These are phyloP conservation scores for Pseudonitzschia delicatissima DNA, from an alignment of 108 stramenopile species.

Conservation along the genomic window DNA sequence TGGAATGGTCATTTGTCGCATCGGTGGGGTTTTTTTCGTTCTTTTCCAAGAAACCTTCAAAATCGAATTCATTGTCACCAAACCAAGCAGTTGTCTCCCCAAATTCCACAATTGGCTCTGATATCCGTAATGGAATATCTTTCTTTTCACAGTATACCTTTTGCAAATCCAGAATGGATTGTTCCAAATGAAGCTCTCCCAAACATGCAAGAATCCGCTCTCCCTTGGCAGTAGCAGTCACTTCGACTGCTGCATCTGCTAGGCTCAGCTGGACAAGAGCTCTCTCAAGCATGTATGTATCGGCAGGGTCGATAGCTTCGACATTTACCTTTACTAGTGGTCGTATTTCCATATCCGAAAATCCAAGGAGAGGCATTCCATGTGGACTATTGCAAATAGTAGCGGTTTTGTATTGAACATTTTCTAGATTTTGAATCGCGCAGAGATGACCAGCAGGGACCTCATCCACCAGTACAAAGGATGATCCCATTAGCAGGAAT, in stretches of 20 bases:
- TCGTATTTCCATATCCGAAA: slow-evolving; percentile 59
- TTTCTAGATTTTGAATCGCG: slow-evolving; percentile 82
- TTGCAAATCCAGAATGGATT: slow-evolving; percentile 78
- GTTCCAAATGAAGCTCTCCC: slow-evolving; percentile 87
- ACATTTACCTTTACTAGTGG: slow-evolving; percentile 90
- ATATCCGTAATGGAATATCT: slow-evolving; percentile 67
- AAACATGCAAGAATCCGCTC: slow-evolving; percentile 80
- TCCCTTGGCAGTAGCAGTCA: slow-evolving; percentile 81
- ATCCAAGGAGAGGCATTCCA: slow-evolving; percentile 73
- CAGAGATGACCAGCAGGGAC: slow-evolving; percentile 89
- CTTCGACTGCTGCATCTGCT: slow-evolving; percentile 84
- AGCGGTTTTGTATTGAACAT: slow-evolving; percentile 75
- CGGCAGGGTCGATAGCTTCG: slow-evolving; percentile 66
- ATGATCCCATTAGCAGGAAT: slow-evolving; percentile 87
- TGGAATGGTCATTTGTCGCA: slow-evolving; percentile 75
- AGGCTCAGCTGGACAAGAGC: slow-evolving; percentile 71
- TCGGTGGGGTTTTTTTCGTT: slow-evolving; percentile 37
- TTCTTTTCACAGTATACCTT: slow-evolving; percentile 61
- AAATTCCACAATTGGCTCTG: slow-evolving; percentile 86
- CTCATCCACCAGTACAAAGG: slow-evolving; percentile 68
- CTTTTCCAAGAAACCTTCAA: slow-evolving; percentile 42
- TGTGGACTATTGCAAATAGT: slow-evolving; percentile 58
- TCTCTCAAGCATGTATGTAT: slow-evolving; percentile 64
- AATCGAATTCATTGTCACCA: slow-evolving; percentile 56
- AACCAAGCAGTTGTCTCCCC: slow-evolving; percentile 86